These are phyloP conservation scores for Macrophomina pseudophaseolina DNA, from an alignment of 2,329 filamentous ascomycete genomes.

Conservation along the genomic window DNA sequence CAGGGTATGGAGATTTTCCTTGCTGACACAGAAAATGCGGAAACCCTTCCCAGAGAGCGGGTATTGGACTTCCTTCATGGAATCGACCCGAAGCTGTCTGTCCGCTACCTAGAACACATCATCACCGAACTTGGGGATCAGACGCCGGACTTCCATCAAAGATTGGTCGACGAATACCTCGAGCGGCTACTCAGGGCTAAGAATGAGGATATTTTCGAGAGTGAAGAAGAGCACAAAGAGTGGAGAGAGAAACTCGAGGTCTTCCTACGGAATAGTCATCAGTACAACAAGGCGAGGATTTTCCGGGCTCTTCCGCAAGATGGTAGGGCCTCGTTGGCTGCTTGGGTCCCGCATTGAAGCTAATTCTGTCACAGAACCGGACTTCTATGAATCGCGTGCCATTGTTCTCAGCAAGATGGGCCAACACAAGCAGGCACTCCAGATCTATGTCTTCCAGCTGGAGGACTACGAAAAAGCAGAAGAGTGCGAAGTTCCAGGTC, in stretches of 20 bases:
- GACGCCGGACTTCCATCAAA: slow-evolving; percentile 86
- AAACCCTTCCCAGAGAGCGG: slow-evolving; percentile 77
- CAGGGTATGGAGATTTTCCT: slow-evolving; percentile 92
- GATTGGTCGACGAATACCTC: slow-evolving; percentile 75
- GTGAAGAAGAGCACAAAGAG: slow-evolving; percentile 44
- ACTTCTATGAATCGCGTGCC: slow-evolving; percentile 87
- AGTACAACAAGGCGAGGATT: slow-evolving; percentile 81
- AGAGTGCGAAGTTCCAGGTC: slow-evolving; percentile 61
- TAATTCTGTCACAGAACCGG: slow-evolving; percentile 63
- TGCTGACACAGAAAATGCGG: slow-evolving; percentile 92
- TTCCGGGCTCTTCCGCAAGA: slow-evolving; percentile 79
- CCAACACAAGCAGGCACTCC: slow-evolving; percentile 91
- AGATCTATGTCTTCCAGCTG: slow-evolving; percentile 96
- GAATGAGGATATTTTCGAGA: slow-evolving; percentile 34
- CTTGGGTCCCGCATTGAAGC: too few species aligned
- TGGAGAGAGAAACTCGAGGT: slow-evolving; percentile 70
- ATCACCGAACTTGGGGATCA: slow-evolving; percentile 84
- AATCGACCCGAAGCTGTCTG: slow-evolving; percentile 73
- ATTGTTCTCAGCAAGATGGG: slow-evolving; percentile 94
- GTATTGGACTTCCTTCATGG: slow-evolving; percentile 76
- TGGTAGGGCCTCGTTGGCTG: slow-evolving; percentile 56
- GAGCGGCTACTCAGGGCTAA: slow-evolving; percentile 51
- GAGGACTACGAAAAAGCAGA: slow-evolving; percentile 87
- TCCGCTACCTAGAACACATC: slow-evolving; percentile 87
- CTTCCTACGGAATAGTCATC: slow-evolving; percentile 76